Base-by-base conservation (phyloP, 352 stramenopile species). In the Phytophthora idaei region DNA sequence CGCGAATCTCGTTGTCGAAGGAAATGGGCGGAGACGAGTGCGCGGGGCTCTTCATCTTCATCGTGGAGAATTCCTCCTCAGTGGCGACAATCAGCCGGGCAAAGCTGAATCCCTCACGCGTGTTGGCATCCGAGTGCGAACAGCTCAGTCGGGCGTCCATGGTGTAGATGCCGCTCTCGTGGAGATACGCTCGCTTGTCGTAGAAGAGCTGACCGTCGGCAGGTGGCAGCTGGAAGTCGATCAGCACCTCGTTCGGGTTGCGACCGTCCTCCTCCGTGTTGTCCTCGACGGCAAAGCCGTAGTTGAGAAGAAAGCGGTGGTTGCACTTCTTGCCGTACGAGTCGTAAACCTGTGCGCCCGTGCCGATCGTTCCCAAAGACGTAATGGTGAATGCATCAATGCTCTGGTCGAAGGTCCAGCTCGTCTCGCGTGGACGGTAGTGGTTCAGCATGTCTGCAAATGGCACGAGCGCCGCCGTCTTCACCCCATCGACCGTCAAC, bases 401-500 rank as follows among this genome's bases (percentile, higher is more conserved):
- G 41, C 78, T 83, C 61, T 93, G 80, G 65, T 95, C 88, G 60
- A 94, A 97, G 17, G 88, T 95, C 90, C 90, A 97, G 73, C 88
- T 99, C 10, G 98, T 99, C 75, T 99, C 97, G 37, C 98, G 86
- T 4, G 98, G 98, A 0, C 98, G 90, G 78, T 98, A 99, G 85
- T 99, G 98, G 82, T 99, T 99, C 8, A 99, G 89, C 98, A 99
- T 99, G 78, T 99, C 98, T 27, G 97, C 97, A 74, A 99, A 99
- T 0, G 98, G 98, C 45, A 99, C 98, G 52, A 99, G 85, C 15
- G 97, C 98, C 14, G 93, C 96, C 12, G 97, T 99, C 73, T 98
- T 98, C 66, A 99, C 73, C 32, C 97, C 97, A 71, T 99, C 89
- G 58, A 99, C 96, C 10, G 98, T 93, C 31, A 99, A 76, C 0